Percentiles rank a stretch among this genome's conserved stretches.
phyloP scores from a whole-genome alignment of 345 rosid species.

The Eucalyptus viminalis region DNA sequence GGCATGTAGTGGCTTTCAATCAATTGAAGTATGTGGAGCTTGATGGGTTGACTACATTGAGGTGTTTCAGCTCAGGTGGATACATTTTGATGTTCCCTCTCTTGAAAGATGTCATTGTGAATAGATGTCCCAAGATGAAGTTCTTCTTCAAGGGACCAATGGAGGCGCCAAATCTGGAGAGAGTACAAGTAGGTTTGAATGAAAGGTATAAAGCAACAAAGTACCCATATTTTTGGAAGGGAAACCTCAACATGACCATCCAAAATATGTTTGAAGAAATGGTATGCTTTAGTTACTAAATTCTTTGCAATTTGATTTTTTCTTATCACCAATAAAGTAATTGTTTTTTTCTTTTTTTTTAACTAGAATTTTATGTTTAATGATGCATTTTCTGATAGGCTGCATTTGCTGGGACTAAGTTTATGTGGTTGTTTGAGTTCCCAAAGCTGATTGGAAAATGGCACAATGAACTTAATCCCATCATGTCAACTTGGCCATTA shows the following conservation, averaged over 20 bases:
- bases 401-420: too few relatives aligned
- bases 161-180: neutral
- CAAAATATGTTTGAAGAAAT: neutral
- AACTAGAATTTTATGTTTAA: too few relatives aligned
- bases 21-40: neutral
- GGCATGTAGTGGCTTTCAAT: neutral
- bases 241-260: neutral
- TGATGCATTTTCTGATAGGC: too few relatives aligned
- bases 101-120: neutral
- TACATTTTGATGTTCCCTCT: neutral
- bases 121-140: fast-evolving
- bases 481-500: too few relatives aligned
- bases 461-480: too few relatives aligned
- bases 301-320: neutral
- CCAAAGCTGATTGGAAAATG: too few relatives aligned
- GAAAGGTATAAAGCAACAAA: too few relatives aligned
- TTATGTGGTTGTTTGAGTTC: too few relatives aligned
- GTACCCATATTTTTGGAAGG: neutral
- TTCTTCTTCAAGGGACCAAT: fast-evolving
- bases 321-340: too few relatives aligned
- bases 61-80: neutral
- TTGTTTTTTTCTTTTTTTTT: too few relatives aligned
- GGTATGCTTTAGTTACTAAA: neutral
- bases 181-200: neutral
- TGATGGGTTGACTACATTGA: neutral